Evolutionary conservation across 768 basidiomycete genomes (phyloP).

Genomic region (Termitomyces titanicus): DNA sequence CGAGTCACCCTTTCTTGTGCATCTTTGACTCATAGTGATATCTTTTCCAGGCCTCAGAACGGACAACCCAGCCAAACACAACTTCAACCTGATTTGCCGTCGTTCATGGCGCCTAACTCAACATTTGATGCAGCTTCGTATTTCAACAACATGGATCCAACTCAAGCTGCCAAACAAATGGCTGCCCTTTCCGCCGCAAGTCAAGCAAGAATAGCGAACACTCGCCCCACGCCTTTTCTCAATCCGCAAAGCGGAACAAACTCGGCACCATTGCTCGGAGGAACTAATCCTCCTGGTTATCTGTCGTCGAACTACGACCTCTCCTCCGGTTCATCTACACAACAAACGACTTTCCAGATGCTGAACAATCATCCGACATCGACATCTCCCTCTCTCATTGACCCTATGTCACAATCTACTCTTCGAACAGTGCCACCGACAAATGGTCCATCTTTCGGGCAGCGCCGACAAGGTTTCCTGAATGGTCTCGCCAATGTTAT

Average conservation of each 20-base stretch:
- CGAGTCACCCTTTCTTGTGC: conserved; percentile 20
- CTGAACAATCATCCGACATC: conserved; percentile 38
- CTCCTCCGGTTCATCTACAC: conserved; percentile 30
- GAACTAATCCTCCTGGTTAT: conserved; percentile 45
- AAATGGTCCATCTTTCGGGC: conserved; percentile 36
- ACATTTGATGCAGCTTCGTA: conserved; percentile 33
- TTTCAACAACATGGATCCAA: conserved; percentile 58
- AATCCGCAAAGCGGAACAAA: conserved; percentile 51
- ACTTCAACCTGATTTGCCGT: conserved; percentile 26
- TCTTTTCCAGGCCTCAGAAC: conserved; percentile 26
- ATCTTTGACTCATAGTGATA: conserved; percentile 10
- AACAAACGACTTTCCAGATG: conserved; percentile 44
- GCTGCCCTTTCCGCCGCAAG: conserved; percentile 67
- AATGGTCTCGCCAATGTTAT: conserved; percentile 57
- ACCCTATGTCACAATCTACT: conserved; percentile 38
- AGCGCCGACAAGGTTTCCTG: conserved; percentile 60
- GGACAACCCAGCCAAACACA: conserved; percentile 28
- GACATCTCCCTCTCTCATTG: conserved; percentile 40
- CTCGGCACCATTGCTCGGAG: conserved; percentile 67
- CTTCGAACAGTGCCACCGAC: conserved; percentile 31
- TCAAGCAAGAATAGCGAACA: conserved; percentile 56
- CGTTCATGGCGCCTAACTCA: conserved; percentile 27
- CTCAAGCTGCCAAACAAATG: conserved; percentile 76
- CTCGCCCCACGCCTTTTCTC: conserved; percentile 30
- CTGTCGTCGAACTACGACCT: conserved; percentile 42